A percentile compares a stretch with the other conserved stretches of the same genome.
Evolutionary conservation across 2,329 filamentous ascomycete species (phyloP).

Genomic region (Spiromastix sp.): DNA sequence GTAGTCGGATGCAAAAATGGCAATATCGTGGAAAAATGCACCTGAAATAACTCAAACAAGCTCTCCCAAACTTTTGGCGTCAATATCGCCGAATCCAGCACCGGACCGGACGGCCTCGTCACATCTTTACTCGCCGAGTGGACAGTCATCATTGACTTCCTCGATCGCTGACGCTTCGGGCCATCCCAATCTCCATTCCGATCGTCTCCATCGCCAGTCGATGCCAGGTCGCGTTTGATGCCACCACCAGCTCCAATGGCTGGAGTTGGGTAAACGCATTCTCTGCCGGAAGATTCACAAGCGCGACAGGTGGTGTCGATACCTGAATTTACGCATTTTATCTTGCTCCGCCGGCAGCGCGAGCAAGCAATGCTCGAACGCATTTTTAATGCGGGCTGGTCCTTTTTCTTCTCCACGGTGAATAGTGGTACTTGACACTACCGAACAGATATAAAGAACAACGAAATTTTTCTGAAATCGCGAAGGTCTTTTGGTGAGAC

Average conservation of each 20-base stretch:
- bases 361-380: constrained; percentile 71
- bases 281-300: constrained; percentile 60
- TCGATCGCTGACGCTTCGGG: constrained; percentile 30
- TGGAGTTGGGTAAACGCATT: constrained; percentile 58
- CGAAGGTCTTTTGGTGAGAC: no score
- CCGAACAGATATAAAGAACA: constrained; percentile 2
- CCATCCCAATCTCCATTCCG: constrained; percentile 33
- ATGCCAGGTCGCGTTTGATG: constrained; percentile 26
- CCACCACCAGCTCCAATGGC: constrained; percentile 25
- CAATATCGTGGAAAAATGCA: constrained; percentile 46
- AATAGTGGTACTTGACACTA: constrained; percentile 7
- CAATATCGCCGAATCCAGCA: constrained; percentile 41
- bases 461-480: not conserved
- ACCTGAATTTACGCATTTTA: constrained; percentile 76
- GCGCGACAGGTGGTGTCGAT: constrained; percentile 61
- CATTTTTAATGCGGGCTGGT: constrained; percentile 40
- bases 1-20: constrained; percentile 47
- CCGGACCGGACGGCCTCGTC: constrained; percentile 14
- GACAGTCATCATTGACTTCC: constrained; percentile 23
- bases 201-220: constrained; percentile 27
- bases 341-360: constrained; percentile 68
- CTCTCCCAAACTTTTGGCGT: constrained; percentile 47
- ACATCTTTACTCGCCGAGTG: constrained; percentile 20
- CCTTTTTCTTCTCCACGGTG: constrained; percentile 14
- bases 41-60: constrained; percentile 48